These are phyloP conservation scores for Cryphonectria radicalis DNA, from an alignment of 2,329 filamentous ascomycete genomes.

Conservation along the genomic window DNA sequence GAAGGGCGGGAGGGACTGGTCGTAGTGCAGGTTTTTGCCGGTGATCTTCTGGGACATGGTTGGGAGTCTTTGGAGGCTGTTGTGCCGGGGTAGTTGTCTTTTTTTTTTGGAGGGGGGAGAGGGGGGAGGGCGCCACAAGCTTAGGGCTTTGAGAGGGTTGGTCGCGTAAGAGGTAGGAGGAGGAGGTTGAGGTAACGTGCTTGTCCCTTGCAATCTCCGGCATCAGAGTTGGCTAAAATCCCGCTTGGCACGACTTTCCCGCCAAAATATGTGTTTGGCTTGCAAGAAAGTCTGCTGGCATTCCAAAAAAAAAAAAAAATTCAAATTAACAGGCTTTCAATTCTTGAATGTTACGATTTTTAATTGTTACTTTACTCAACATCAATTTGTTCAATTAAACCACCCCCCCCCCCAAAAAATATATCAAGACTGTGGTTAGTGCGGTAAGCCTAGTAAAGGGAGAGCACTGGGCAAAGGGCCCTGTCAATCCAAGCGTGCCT, in stretches of 20 bases:
- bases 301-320: no score
- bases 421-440: no score
- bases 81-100: background rate
- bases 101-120: conserved; percentile 15
- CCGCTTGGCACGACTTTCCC: background rate
- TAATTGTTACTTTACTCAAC: no score
- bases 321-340: background rate
- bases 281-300: background rate
- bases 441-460: background rate
- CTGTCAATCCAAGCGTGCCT: no score
- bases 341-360: background rate
- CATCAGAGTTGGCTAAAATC: background rate
- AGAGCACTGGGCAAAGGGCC: background rate
- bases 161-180: background rate
- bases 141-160: background rate
- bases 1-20: conserved; percentile 62
- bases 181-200: background rate
- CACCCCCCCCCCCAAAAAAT: no score
- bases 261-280: background rate
- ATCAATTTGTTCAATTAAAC: no score
- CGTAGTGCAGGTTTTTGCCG: conserved; percentile 72
- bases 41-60: conserved; percentile 66
- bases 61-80: background rate
- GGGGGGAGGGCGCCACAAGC: conserved; percentile 16
- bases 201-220: background rate